Conservation (phyloP, 2,329 filamentous ascomycete species). For the Ophiostoma angusticollis region DNA sequence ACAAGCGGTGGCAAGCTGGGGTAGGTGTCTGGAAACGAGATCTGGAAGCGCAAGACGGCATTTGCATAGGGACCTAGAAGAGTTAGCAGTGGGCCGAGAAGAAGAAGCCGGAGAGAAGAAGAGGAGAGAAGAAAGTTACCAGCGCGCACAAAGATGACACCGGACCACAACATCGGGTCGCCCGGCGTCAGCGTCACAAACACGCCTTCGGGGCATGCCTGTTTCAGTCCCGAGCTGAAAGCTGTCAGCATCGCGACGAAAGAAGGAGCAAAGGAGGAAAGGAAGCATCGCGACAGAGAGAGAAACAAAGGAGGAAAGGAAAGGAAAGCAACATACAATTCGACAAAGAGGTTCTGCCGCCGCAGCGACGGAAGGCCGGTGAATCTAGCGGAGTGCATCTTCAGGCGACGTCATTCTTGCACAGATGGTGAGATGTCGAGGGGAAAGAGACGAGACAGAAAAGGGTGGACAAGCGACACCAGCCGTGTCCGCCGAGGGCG, state of each 20-base stretch:
- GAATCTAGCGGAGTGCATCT: constrained; percentile 34
- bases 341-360: constrained; percentile 64
- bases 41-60: constrained; percentile 78
- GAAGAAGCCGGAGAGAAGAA: not conserved
- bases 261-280: not conserved
- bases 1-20: constrained; percentile 70
- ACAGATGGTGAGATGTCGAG: no score
- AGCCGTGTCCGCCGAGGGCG: no score
- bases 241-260: constrained; percentile 10
- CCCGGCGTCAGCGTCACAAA: constrained; percentile 76
- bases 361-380: constrained; percentile 43
- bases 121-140: constrained; percentile 37
- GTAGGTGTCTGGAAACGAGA: constrained; percentile 73
- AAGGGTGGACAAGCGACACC: no score
- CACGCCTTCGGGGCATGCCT: constrained; percentile 72
- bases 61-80: constrained; percentile 80
- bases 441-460: no score
- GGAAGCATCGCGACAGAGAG: not conserved
- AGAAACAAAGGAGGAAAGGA: not conserved
- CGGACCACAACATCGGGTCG: constrained; percentile 72
- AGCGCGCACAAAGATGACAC: constrained; percentile 82
- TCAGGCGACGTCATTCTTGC: constrained; percentile 1
- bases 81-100: no score
- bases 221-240: constrained; percentile 61
- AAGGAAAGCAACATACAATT: constrained; percentile 50